phyloP scores from a whole-genome alignment of 345 rosid genomes.

The Heritiera littoralis region DNA sequence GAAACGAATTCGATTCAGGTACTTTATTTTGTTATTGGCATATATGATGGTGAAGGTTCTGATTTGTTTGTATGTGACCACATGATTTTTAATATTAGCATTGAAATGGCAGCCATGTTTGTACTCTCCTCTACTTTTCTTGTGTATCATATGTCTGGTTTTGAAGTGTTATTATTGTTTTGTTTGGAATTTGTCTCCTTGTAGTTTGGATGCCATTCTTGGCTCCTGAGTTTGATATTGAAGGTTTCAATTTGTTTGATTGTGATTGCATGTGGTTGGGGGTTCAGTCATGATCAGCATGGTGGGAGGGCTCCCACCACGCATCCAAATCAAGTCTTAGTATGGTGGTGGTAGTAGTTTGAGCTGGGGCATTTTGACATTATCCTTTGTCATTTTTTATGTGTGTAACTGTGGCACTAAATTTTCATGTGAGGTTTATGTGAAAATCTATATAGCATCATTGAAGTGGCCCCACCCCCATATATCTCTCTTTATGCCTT shows the following conservation, averaged over 20 bases:
- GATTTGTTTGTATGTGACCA: constrained; percentile 20
- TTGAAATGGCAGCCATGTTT: constrained; percentile 13
- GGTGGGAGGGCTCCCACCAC: too few relatives aligned
- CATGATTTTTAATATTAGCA: background rate
- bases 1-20: constrained; percentile 95
- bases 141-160: background rate
- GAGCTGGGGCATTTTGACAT: constrained; percentile 20
- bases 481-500: constrained; percentile 17
- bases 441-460: constrained; percentile 13
- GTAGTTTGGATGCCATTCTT: constrained; percentile 11
- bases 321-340: background rate
- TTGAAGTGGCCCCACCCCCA: constrained; percentile 27
- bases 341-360: constrained; percentile 11
- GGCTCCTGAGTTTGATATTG: constrained; percentile 2
- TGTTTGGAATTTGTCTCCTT: constrained; percentile 13
- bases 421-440: constrained; percentile 27
- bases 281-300: too few relatives aligned
- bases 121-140: background rate
- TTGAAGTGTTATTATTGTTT: background rate
- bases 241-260: constrained; percentile 19
- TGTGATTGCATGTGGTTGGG: background rate
- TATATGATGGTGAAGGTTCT: constrained; percentile 21
- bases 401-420: constrained; percentile 17
- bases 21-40: constrained; percentile 23
- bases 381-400: constrained; percentile 17